Percentiles rank a stretch among this genome's conserved stretches.
phyloP scores from a whole-genome alignment of 345 rosid species.

The Angophora floribunda region DNA sequence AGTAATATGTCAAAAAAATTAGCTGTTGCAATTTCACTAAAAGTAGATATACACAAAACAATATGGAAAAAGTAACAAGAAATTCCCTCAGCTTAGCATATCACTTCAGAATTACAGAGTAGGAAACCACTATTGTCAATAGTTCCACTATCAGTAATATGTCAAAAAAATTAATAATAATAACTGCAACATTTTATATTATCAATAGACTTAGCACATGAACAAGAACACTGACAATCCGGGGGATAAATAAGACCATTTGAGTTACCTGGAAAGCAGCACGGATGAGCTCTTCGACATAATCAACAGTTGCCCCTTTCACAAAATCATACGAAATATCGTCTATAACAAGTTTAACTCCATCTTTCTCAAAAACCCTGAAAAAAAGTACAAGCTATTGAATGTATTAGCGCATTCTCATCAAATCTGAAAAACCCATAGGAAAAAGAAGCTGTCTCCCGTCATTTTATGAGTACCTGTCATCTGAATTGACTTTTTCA shows the following conservation, averaged over 20 bases:
- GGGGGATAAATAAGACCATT: not conserved
- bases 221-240: not conserved
- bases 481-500: constrained; percentile 47
- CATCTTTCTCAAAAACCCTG: constrained; percentile 70
- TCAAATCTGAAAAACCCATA: not conserved
- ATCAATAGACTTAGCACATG: not conserved
- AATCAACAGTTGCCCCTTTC: constrained; percentile 92
- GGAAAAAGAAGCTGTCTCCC: not conserved
- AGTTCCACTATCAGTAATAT: not conserved
- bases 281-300: constrained; percentile 88
- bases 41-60: not conserved
- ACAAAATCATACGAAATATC: constrained; percentile 83
- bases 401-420: not conserved
- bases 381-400: not conserved
- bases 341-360: constrained; percentile 73
- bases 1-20: no score
- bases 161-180: not conserved
- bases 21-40: not conserved
- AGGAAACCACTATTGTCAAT: not conserved
- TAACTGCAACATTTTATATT: not conserved
- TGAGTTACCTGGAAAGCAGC: constrained; percentile 67
- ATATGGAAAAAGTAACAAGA: not conserved
- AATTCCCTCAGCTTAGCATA: not conserved
- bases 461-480: constrained; percentile 34
- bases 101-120: not conserved